Evolutionary conservation across 2,329 filamentous ascomycete genomes (phyloP), one percentile per base, ranked within the genome.

Genomic region (Pseudogymnoascus sp.): DNA sequence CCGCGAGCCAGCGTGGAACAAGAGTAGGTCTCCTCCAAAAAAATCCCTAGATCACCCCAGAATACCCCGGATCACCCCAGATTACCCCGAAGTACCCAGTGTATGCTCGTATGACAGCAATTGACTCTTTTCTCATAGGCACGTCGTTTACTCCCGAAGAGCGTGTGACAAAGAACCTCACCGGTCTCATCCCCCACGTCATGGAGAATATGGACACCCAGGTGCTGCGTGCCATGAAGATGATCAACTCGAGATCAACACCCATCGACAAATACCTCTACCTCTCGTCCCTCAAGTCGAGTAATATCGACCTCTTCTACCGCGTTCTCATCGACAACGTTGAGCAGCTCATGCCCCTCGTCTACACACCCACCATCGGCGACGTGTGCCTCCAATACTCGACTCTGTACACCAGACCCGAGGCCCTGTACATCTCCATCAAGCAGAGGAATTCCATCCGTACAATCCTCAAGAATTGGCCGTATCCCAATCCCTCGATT

Each of bases 321-420:
- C 85, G 90, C 68, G 82, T 93, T 66, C 80, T 93, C 67, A 89
- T 91, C 67, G 85, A 91, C 76, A 87, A 93, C 77, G 78, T 88
- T 65, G 81, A 88, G 78, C 88, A 92, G 71, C 79, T 93, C 69
- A 93, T 91, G 78, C 90, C 90, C 59, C 80, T 93, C 68, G 90
- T 95, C 71, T 95, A 95, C 79, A 95, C 90, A 17, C 90, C 90
- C 53, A 93, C 90, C 72, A 92, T 99, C 71, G 95, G 95, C 72
- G 93, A 97, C 75, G 95, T 96, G 69, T 99, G 95, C 80, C 82
- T 96, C 74, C 89, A 93, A 78, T 99, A 96, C 85, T 96, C 93
- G 40, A 91, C 93, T 71, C 86, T 97, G 70, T 97, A 96, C 81
- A 96, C 93, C 65, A 89, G 93, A 69, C 93, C 95, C 21, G 95